Conservation (phyloP, 2,329 filamentous ascomycete species). For the Cryoendolithus antarcticus region DNA sequence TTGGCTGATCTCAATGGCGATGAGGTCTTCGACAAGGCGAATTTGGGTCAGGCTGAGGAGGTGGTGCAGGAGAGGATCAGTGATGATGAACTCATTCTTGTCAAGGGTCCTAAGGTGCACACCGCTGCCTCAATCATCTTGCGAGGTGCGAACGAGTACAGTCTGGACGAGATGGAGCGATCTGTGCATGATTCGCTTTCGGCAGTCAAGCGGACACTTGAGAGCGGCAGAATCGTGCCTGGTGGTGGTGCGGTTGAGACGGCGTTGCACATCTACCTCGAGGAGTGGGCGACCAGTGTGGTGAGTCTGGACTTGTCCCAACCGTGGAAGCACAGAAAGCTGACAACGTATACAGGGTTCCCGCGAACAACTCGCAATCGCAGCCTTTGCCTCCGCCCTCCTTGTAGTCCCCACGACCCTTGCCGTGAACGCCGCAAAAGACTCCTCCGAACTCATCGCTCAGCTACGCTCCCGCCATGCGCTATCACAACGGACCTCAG, state of each 20-base stretch:
- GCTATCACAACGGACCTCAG: slow-evolving; percentile 82
- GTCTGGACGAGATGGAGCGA: slow-evolving; percentile 97
- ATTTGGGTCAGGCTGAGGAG: slow-evolving; percentile 84
- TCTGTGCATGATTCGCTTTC: slow-evolving; percentile 95
- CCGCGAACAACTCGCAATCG: slow-evolving; percentile 93
- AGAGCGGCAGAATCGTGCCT: slow-evolving; percentile 92
- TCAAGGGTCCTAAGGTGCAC: slow-evolving; percentile 91
- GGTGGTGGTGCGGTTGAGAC: slow-evolving; percentile 96
- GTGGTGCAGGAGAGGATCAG: slow-evolving; percentile 98
- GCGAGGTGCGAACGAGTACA: slow-evolving; percentile 89
- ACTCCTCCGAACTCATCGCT: slow-evolving; percentile 86
- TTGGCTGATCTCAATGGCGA: slow-evolving; percentile 95
- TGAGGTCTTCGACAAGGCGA: slow-evolving; percentile 85
- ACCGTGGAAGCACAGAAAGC: background rate
- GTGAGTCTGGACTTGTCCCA: slow-evolving; percentile 45
- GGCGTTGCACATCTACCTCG: slow-evolving; percentile 96
- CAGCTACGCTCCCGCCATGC: slow-evolving; percentile 91
- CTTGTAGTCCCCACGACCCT: slow-evolving; percentile 93
- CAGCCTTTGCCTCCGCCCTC: slow-evolving; percentile 89
- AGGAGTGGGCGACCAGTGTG: slow-evolving; percentile 96
- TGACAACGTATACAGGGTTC: slow-evolving; percentile 45
- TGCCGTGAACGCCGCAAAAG: slow-evolving; percentile 93
- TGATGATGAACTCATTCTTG: slow-evolving; percentile 93
- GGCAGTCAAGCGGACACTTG: slow-evolving; percentile 91
- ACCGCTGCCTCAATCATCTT: slow-evolving; percentile 93